Conservation (phyloP, 2,329 filamentous ascomycete species). For the Moelleriella libera region DNA sequence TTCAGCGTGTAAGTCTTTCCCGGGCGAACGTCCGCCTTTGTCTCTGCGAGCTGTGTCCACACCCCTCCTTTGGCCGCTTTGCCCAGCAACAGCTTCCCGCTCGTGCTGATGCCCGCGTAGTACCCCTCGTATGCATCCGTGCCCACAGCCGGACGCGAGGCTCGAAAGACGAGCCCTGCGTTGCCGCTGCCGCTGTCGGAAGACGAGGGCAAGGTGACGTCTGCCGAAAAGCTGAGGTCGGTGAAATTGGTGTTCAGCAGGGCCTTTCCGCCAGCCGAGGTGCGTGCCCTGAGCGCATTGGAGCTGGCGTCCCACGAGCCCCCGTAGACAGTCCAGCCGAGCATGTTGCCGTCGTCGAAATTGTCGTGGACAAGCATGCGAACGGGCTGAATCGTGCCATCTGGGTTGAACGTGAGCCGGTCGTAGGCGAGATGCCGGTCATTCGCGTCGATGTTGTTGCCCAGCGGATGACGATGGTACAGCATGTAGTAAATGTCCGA, state of each 20-base stretch:
- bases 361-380: conserved; percentile 29
- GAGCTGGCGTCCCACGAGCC: conserved; percentile 6
- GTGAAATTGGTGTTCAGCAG: conserved; percentile 22
- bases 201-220: conserved; percentile 7
- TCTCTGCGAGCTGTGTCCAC: conserved; percentile 4
- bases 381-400: conserved; percentile 26
- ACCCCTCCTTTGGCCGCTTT: conserved; percentile 3
- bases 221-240: conserved; percentile 16
- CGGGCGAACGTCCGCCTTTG: conserved; percentile 2
- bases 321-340: conserved; percentile 19
- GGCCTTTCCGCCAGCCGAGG: conserved; percentile 10
- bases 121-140: conserved; percentile 9
- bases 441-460: conserved; percentile 26
- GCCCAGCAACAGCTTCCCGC: conserved; percentile 11
- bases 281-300: conserved; percentile 9
- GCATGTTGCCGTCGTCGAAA: conserved; percentile 23
- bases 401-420: conserved; percentile 29
- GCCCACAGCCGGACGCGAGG: conserved; percentile 7
- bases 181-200: conserved; percentile 6
- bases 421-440: conserved; percentile 33
- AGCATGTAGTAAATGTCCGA: conserved; percentile 33
- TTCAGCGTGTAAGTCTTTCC: conserved; percentile 4
- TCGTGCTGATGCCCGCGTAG: conserved; percentile 16
- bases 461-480: conserved; percentile 29
- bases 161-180: conserved; percentile 23